Evolutionary conservation across 2,329 filamentous ascomycete genomes (phyloP).

Genomic region (Cercospora sp.): DNA sequence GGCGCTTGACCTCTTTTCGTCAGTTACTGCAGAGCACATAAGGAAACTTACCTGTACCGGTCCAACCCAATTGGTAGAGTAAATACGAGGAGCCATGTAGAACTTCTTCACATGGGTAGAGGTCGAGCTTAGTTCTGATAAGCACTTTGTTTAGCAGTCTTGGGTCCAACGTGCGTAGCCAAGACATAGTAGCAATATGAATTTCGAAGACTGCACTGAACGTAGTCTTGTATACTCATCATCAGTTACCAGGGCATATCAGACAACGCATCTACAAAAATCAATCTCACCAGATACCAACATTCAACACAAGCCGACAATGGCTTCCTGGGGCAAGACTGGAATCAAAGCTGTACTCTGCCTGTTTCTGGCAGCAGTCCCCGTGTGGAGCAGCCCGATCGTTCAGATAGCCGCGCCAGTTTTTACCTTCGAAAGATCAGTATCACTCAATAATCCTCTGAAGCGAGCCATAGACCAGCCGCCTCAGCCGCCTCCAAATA

Average conservation of each 20-base stretch:
- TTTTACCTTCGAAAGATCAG: neutral
- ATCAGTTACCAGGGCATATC: neutral
- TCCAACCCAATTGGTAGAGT: neutral
- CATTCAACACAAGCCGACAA: too few species aligned
- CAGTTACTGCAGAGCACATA: neutral
- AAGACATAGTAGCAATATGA: neutral
- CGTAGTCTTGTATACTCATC: neutral
- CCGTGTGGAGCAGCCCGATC: neutral
- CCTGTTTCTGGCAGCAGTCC: neutral
- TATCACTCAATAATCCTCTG: neutral
- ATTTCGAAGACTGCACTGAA: neutral
- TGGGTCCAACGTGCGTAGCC: neutral
- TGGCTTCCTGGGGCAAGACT: neutral
- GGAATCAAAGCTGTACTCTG: neutral
- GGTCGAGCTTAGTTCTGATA: neutral
- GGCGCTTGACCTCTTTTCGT: neutral
- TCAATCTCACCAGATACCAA: neutral
- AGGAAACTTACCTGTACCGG: neutral
- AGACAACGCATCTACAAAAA: neutral
- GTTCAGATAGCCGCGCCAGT: neutral
- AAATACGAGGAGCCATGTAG: neutral
- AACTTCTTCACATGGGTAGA: neutral
- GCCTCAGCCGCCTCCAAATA: neutral
- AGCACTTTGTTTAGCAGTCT: neutral
- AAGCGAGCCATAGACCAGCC: neutral